Conservation (phyloP, 805 yeast species). For the Candida germanica region DNA sequence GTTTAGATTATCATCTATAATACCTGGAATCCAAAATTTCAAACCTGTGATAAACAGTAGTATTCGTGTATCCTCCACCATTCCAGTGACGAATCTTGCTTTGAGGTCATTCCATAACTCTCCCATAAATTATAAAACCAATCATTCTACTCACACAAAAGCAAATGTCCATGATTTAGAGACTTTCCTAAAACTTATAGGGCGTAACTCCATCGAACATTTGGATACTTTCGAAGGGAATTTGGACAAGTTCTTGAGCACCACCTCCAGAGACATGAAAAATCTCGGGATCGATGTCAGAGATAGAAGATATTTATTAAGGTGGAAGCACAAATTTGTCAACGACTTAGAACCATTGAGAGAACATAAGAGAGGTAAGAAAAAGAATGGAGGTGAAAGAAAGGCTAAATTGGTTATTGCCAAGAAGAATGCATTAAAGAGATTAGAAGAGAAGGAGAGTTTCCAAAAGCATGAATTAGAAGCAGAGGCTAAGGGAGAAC, state of each 20-base stretch:
- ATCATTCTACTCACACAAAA: constrained; percentile 48
- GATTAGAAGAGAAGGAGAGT: constrained; percentile 50
- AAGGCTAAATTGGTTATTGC: constrained; percentile 52
- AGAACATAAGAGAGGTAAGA: constrained; percentile 65
- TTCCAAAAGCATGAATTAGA: constrained; percentile 36
- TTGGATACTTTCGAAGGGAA: constrained; percentile 60
- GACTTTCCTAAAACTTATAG: constrained; percentile 73
- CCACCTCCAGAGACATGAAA: constrained; percentile 57
- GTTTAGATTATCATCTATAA: too few relatives aligned
- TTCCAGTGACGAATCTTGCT: too few relatives aligned
- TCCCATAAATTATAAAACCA: constrained; percentile 36
- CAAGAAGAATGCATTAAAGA: constrained; percentile 58
- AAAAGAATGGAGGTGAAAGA: constrained; percentile 84
- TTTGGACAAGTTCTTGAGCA: constrained; percentile 58
- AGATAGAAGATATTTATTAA: constrained; percentile 68
- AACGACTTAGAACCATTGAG: constrained; percentile 51
- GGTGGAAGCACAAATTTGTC: constrained; percentile 67
- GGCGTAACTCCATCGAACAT: constrained; percentile 69
- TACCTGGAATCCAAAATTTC: too few relatives aligned
- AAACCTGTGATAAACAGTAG: too few relatives aligned
- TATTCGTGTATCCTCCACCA: too few relatives aligned
- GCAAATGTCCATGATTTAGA: constrained; percentile 58
- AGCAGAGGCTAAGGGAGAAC: constrained; percentile 42
- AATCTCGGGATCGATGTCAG: constrained; percentile 72
- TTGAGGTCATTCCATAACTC: constrained; percentile 11